Evolutionary conservation across 2,329 filamentous ascomycete genomes (phyloP), one percentile per base, ranked within the genome.

Genomic region (Ceratocystis lukuohia): DNA sequence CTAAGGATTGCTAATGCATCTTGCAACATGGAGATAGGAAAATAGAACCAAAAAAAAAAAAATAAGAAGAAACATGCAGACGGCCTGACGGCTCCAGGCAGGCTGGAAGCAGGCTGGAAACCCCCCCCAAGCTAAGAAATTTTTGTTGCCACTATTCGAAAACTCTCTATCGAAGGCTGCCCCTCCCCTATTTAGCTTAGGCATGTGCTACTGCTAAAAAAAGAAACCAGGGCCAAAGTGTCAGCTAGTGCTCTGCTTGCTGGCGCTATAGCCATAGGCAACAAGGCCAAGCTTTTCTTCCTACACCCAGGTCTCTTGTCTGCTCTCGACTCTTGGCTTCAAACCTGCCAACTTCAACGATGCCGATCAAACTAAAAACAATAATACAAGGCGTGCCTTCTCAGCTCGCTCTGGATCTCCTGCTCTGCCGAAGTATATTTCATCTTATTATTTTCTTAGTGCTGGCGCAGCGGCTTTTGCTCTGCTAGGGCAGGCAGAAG

Each of bases 341-440:
- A 57, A 57, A 57, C 25, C 53, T 57, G 53, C 53, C 53, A 57
- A 57, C 53, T 57, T 57, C 53, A 57, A 12, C 17, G 6, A 20
- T 57, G 53, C 25, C 53, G 53, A 57, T 57, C 53, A 57, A 57
- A 57, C 53, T 57, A 30, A 30, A 57, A 33, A 33, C 48, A n/a
- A 53, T 22, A 10, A 50, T 50, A 57, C 10, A 57, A n/a, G 12
- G 1, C 25, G 30, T 33, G 30, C 30, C 2, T 7, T 30, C 53
- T 57, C 53, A 33, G 53, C 53, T 57, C 30, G 30, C 30, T 33
- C 30, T 33, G 6, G 30, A 33, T 33, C 30, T 33, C 6, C 30
- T 33, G 30, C 30, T 33, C 30, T 33, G 30, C 30, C 6, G 6
- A 33, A 33, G 30, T 7, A 33, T 33, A 33, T 33, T 33, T 33